Evolutionary conservation across 2,329 filamentous ascomycete species (phyloP), one percentile per base, ranked within the genome.

Genomic region (Fusarium nygamai): DNA sequence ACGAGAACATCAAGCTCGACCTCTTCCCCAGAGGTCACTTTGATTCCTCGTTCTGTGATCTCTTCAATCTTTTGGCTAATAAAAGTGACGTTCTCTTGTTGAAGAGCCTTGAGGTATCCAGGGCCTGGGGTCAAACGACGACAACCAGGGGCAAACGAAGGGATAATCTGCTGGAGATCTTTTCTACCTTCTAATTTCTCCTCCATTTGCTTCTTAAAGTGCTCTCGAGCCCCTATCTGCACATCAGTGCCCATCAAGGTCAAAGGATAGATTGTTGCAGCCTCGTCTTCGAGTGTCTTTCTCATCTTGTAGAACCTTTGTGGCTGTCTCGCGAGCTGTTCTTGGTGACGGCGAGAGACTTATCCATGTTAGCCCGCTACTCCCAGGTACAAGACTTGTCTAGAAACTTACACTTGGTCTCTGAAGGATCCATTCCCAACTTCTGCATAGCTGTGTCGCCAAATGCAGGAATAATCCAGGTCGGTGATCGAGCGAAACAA

Each of bases 181-280:
- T 53, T 16, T 36, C 50, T 53, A 2, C 9, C 50, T 12, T 53
- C 1, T 22, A 53, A n/a, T 22, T 53, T 11, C 50, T 53, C 50
- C n/a, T 53, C n/a, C 50, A n/a, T n/a, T n/a, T n/a, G n/a, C n/a
- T n/a, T n/a, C n/a, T n/a, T n/a, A n/a, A n/a, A n/a, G n/a, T n/a
- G n/a, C n/a, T n/a, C n/a, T n/a, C n/a, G n/a, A 4, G n/a, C 31
- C 3, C 31, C n/a, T 0, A 3, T 20, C 12, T 27, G n/a, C 0
- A 20, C 13, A 2, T 16, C 13, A 8, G 31, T 16, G 3, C 13
- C 50, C 50, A 16, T 53, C 3, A 53, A 14, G 2, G 50, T 53
- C 17, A 53, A 11, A 20, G 50, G 50, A 8, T 53, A 53, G 3
- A 27, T 16, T 12, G 1, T 20, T 20, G 50, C 50, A 16, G 50